phyloP scores from a whole-genome alignment of 345 rosid genomes.

The Arabis alpina region DNA sequence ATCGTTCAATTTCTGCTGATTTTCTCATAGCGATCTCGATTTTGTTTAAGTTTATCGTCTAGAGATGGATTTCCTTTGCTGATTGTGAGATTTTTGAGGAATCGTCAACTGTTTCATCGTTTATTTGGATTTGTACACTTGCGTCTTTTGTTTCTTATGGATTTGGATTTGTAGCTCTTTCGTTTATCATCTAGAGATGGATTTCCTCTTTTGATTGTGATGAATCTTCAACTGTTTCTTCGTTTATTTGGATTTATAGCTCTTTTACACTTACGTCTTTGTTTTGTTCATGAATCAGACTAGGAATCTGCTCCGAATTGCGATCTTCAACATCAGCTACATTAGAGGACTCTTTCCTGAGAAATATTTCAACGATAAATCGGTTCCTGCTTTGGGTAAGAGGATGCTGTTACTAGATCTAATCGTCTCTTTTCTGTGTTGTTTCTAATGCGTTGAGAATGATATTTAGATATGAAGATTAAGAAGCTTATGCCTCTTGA shows the following conservation, averaged over 20 bases:
- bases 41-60: not conserved
- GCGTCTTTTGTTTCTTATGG: not conserved
- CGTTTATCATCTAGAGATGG: not conserved
- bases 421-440: too few relatives aligned
- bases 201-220: too few relatives aligned
- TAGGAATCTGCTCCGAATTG: constrained; percentile 90
- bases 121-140: not conserved
- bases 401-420: not conserved
- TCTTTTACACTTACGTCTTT: constrained; percentile 5
- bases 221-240: constrained; percentile 12
- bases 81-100: not conserved
- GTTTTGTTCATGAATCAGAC: constrained; percentile 52
- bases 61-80: not conserved
- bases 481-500: constrained; percentile 98
- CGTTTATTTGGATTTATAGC: constrained; percentile 4
- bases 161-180: too few relatives aligned
- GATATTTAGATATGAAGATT: constrained; percentile 78
- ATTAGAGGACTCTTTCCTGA: constrained; percentile 96
- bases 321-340: constrained; percentile 95
- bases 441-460: not conserved
- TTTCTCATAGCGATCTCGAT: constrained; percentile 5
- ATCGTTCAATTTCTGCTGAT: not conserved
- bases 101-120: constrained; percentile 22
- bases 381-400: constrained; percentile 97
- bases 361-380: constrained; percentile 91